A percentile compares a stretch with the other conserved stretches of the same genome.
phyloP scores from a whole-genome alignment of 352 stramenopile species.

The Phytophthora ohioensis region DNA sequence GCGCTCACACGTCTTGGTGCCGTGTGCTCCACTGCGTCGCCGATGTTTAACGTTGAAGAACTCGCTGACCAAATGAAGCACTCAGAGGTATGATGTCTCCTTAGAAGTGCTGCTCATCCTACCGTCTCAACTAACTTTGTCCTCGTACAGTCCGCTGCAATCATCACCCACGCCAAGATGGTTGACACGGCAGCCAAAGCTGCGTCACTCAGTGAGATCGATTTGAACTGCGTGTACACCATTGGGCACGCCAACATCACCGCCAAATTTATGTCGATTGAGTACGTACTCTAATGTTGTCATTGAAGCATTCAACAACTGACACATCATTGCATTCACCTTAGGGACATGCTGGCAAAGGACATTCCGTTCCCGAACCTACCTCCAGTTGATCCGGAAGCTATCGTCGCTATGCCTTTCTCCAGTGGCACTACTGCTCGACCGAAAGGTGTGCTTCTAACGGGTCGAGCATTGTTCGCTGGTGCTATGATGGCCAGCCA shows the following conservation, averaged over 20 bases:
- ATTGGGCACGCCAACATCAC: constrained; percentile 29
- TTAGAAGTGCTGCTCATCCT: not conserved
- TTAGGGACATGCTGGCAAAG: constrained; percentile 40
- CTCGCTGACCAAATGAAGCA: constrained; percentile 46
- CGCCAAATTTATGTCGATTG: constrained; percentile 33
- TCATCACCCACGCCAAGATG: constrained; percentile 50
- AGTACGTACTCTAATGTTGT: constrained; percentile 25
- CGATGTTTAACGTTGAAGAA: constrained; percentile 50
- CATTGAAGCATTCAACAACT: too few relatives aligned
- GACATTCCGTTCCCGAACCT: constrained; percentile 40
- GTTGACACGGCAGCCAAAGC: constrained; percentile 36
- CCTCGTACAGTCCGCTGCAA: constrained; percentile 23
- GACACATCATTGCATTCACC: not conserved
- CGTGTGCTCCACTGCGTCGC: constrained; percentile 53
- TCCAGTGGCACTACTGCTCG: constrained; percentile 93
- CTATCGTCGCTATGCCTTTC: constrained; percentile 81
- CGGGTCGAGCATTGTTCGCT: constrained; percentile 77
- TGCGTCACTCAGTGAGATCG: constrained; percentile 30
- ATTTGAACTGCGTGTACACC: constrained; percentile 37
- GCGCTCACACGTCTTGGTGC: constrained; percentile 54
- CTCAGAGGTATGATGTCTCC: constrained; percentile 38
- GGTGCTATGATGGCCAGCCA: constrained; percentile 68
- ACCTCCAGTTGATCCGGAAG: constrained; percentile 28
- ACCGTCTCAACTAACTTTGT: constrained; percentile 4
- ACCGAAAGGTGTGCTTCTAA: constrained; percentile 92